Evolutionary conservation across 257 asterid species (phyloP), one percentile per base, ranked within the genome.

Genomic region (Solanum medicagineum): DNA sequence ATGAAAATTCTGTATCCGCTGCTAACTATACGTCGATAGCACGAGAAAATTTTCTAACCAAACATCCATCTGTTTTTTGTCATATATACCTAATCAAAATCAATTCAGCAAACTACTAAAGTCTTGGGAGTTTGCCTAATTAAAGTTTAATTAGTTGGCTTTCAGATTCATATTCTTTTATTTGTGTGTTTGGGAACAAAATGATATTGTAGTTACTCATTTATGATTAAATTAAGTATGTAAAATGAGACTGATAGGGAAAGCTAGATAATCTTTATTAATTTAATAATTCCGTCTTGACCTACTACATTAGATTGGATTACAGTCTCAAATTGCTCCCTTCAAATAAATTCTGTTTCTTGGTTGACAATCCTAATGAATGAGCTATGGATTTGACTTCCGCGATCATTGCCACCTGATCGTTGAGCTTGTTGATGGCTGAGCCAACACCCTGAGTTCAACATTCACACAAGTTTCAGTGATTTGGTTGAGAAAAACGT

Each of bases 321-420:
- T 86, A 92, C n/a, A 87, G 22, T 86, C 88, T 92, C 86, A 89
- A 83, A 63, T 60, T 87, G 86, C 87, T 90, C 68, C 80, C 91
- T 49, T 83, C 86, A 17, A 77, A 63, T 22, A 85, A 86, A 68
- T 81, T 87, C 70, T 73, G 81, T 51, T 56, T 88, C 63, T 55
- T 86, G 70, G 85, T 87, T 26, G 92, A 87, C 57, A 85, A 68
- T 51, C 66, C 81, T 87, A 95, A 83, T 19, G 98, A 91, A 86
- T 91, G 94, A 4, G 98, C 90, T 80, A 95, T 89, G 40, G 91
- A 90, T 88, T 85, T 92, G 73, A 95, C 99, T 86, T 95, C 92
- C 19, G 99, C 99, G 71, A 95, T 92, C 99, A 95, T 95, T 1
- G 99, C 99, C 45, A 95, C 92, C 4, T 91, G 94, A 56, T 95